Percentiles rank a stretch among this genome's conserved stretches.
Evolutionary conservation across 192 early-diverging fungal species (phyloP).

Genomic region (Coemansia sp.): DNA sequence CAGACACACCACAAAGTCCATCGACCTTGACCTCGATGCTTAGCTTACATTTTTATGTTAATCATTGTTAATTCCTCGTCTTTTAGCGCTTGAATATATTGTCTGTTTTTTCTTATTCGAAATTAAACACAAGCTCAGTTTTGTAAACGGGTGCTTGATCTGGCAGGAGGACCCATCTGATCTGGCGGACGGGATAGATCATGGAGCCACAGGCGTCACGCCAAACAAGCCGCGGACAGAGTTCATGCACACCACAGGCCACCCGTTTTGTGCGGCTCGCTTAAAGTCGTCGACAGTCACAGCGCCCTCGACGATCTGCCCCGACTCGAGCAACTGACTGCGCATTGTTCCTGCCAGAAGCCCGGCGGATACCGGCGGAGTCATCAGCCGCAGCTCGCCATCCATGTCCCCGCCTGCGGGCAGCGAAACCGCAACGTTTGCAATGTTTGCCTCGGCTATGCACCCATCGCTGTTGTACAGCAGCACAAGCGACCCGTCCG

Average conservation of each 20-base stretch:
- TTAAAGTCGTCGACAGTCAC: slow-evolving; percentile 36
- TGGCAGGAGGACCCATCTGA: background rate
- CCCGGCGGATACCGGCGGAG: slow-evolving; percentile 20
- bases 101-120: background rate
- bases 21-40: slow-evolving; percentile 14
- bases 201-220: slow-evolving; percentile 11
- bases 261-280: slow-evolving; percentile 22
- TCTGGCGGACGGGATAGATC: background rate
- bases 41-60: background rate
- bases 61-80: no score
- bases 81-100: background rate
- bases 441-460: slow-evolving; percentile 43
- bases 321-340: slow-evolving; percentile 22
- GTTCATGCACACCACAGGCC: slow-evolving; percentile 51
- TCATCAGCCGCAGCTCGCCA: slow-evolving; percentile 23
- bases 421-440: slow-evolving; percentile 40
- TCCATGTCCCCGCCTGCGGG: background rate
- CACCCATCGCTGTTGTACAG: slow-evolving; percentile 21
- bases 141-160: no score
- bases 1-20: slow-evolving; percentile 34
- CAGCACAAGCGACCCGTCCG: slow-evolving; percentile 29
- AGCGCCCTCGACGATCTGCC: slow-evolving; percentile 25
- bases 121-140: no score
- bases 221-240: slow-evolving; percentile 39
- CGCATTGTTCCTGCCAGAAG: slow-evolving; percentile 46